phyloP scores from a whole-genome alignment of 345 rosid species.

The Eucalyptus erythrocorys region DNA sequence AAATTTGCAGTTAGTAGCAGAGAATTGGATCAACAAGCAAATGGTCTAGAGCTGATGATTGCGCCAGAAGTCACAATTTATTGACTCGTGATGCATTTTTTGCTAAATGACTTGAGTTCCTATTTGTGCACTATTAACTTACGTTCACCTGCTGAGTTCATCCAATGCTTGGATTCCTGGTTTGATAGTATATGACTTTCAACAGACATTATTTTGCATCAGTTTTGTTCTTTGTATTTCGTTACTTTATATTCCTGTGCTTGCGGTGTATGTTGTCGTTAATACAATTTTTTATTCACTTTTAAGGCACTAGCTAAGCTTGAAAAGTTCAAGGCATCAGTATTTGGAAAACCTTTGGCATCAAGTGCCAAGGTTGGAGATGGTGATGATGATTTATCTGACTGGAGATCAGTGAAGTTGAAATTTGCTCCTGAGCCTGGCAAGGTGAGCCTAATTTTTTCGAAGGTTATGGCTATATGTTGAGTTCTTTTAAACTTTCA shows the following conservation, averaged over 20 bases:
- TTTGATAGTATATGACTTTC: neutral
- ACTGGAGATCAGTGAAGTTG: conserved; percentile 57
- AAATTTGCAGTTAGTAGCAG: neutral
- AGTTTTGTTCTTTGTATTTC: neutral
- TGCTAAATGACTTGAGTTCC: neutral
- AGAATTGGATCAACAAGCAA: neutral
- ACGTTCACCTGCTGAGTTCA: neutral
- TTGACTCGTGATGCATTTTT: neutral
- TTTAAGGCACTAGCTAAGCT: conserved; percentile 67
- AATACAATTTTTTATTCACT: neutral
- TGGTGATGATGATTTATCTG: conserved; percentile 53
- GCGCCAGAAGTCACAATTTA: neutral
- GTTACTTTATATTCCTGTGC: neutral
- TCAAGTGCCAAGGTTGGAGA: conserved; percentile 28
- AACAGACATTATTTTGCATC: neutral
- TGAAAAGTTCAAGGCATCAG: conserved; percentile 55
- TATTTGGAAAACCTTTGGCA: conserved; percentile 28
- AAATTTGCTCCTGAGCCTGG: conserved; percentile 54
- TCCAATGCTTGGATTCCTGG: neutral
- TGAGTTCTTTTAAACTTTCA: neutral
- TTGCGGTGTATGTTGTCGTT: neutral
- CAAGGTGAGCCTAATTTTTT: conserved; percentile 35
- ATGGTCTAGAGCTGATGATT: neutral
- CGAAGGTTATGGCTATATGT: neutral
- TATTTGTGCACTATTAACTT: neutral